These are phyloP conservation scores for Knufia fluminis DNA, from an alignment of 2,329 filamentous ascomycete species.

Conservation along the genomic window DNA sequence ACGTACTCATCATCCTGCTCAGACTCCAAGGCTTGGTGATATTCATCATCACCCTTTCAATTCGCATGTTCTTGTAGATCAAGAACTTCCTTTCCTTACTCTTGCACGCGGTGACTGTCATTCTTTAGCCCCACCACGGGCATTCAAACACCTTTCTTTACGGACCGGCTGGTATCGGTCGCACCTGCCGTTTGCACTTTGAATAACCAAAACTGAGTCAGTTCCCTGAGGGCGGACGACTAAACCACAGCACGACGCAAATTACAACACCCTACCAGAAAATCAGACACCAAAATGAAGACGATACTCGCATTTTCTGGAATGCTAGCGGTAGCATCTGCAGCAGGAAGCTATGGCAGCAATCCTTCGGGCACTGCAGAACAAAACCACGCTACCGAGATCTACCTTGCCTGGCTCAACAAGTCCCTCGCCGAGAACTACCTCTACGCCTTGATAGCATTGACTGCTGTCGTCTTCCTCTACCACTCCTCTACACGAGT, in stretches of 20 bases:
- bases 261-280: background rate
- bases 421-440: constrained; percentile 52
- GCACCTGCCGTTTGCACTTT: background rate
- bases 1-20: background rate
- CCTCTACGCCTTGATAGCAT: constrained; percentile 53
- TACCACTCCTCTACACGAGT: constrained; percentile 57
- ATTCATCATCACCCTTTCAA: background rate
- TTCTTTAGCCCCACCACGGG: background rate
- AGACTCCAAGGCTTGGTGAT: background rate
- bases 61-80: constrained; percentile 7
- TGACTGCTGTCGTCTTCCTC: constrained; percentile 54
- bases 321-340: constrained; percentile 2
- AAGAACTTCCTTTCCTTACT: constrained; percentile 5
- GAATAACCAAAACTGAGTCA: background rate
- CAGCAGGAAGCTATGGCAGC: constrained; percentile 7
- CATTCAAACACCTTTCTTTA: background rate
- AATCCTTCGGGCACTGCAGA: constrained; percentile 3
- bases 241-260: background rate
- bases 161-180: constrained; percentile 9
- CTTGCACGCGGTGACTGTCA: background rate
- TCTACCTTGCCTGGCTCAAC: constrained; percentile 33
- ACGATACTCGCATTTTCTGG: background rate
- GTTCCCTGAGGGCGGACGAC: background rate
- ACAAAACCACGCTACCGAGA: constrained; percentile 21
- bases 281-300: constrained; percentile 1